Conservation (phyloP, 441 rosid genomes). For the Hypseocharis bilobata region DNA sequence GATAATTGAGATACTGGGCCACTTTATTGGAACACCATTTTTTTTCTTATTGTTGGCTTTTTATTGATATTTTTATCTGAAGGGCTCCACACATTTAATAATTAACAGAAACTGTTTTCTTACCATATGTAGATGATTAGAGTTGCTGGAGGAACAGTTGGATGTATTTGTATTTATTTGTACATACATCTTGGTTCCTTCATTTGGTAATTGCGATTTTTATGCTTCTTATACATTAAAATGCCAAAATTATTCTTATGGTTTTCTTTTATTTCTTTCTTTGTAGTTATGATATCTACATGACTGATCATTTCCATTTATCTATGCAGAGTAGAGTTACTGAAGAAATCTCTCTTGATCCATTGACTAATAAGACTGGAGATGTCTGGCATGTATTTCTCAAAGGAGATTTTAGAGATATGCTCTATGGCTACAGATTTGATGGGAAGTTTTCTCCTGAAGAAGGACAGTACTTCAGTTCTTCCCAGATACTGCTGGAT, state of each 20-base stretch:
- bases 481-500: conserved; percentile 58
- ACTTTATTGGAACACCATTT: neutral
- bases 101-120: neutral
- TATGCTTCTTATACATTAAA: no score
- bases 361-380: conserved; percentile 56
- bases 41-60: neutral
- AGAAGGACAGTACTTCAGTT: conserved; percentile 57
- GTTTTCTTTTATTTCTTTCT: neutral
- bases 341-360: conserved; percentile 61
- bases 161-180: no score
- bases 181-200: no score
- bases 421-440: conserved; percentile 70
- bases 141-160: no score
- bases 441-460: conserved; percentile 60
- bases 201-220: no score
- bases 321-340: conserved; percentile 54
- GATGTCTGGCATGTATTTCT: conserved; percentile 76
- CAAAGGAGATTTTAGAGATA: conserved; percentile 60
- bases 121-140: no score
- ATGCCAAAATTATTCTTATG: neutral
- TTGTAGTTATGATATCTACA: neutral
- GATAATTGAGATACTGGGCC: neutral
- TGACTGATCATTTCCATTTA: neutral
- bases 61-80: neutral
- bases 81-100: neutral